Evolutionary conservation across 2,329 filamentous ascomycete genomes (phyloP).

Genomic region (Lachnellula willkommii): DNA sequence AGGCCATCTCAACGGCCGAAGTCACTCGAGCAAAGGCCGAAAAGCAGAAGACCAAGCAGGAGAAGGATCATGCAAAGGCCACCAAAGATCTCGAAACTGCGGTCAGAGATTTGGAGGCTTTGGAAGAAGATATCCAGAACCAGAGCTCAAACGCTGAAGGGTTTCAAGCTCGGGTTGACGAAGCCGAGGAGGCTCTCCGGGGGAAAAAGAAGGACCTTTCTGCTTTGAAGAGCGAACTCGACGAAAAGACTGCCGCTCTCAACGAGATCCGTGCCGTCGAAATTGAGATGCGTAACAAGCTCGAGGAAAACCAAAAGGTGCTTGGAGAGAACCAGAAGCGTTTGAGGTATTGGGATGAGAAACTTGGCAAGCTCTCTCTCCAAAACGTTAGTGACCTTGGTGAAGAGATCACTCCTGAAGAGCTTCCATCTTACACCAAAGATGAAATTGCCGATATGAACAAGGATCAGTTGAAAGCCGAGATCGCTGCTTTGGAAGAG

Average conservation of each 20-base stretch:
- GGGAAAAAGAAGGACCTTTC: constrained; percentile 76
- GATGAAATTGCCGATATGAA: constrained; percentile 61
- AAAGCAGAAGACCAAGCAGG: constrained; percentile 82
- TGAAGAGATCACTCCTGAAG: constrained; percentile 46
- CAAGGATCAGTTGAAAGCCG: constrained; percentile 61
- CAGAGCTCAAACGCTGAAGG: constrained; percentile 72
- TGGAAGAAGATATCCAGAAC: constrained; percentile 72
- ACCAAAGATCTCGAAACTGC: constrained; percentile 72
- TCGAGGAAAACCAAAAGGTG: constrained; percentile 92
- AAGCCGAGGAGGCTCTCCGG: constrained; percentile 73
- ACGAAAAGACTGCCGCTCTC: constrained; percentile 77
- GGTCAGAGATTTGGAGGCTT: constrained; percentile 65
- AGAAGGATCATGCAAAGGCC: constrained; percentile 75
- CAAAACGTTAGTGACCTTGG: constrained; percentile 74
- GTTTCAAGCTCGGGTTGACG: constrained; percentile 67
- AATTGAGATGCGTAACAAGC: constrained; percentile 97
- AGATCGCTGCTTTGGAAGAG: constrained; percentile 63
- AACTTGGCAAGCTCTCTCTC: constrained; percentile 74
- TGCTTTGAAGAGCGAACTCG: constrained; percentile 75
- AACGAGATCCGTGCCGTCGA: constrained; percentile 85
- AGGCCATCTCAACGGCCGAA: constrained; percentile 80
- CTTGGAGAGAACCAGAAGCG: constrained; percentile 81
- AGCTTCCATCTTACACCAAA: constrained; percentile 72
- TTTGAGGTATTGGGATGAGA: constrained; percentile 81
- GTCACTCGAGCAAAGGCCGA: constrained; percentile 87